These are phyloP conservation scores for Toxoplasma gondii DNA, from an alignment of 169 alveolate genomes.

Conservation along the genomic window DNA sequence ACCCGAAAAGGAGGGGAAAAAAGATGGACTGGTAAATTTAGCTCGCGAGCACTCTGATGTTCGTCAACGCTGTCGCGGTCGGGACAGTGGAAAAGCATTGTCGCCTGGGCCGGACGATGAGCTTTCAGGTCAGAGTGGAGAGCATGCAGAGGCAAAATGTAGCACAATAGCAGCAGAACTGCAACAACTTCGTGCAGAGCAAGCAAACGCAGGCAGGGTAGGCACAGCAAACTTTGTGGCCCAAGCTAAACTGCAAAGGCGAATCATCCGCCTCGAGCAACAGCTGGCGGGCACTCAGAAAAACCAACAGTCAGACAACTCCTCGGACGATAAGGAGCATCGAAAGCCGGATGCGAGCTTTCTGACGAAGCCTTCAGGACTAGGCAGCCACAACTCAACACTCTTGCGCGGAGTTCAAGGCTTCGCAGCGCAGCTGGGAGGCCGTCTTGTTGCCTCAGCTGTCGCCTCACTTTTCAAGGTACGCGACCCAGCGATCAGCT, in stretches of 20 bases:
- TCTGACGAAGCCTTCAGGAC: not conserved
- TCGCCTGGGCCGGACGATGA: not conserved
- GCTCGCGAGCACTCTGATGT: not conserved
- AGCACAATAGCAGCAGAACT: not conserved
- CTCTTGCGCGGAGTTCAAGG: not conserved
- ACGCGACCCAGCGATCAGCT: not conserved
- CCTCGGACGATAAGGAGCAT: not conserved
- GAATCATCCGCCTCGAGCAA: not conserved
- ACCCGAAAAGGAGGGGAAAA: not conserved
- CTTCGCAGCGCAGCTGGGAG: not conserved
- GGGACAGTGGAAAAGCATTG: not conserved
- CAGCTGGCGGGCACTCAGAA: not conserved
- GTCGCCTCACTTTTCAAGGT: not conserved
- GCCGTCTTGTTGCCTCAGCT: not conserved
- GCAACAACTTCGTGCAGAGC: not conserved
- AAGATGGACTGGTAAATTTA: not conserved
- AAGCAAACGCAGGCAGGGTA: not conserved
- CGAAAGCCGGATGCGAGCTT: not conserved
- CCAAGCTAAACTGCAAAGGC: conserved; percentile 17
- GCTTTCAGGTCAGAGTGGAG: not conserved
- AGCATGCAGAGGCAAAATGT: not conserved
- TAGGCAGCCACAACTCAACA: not conserved
- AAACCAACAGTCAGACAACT: not conserved
- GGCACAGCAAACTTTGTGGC: not conserved
- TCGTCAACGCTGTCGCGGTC: not conserved